Evolutionary conservation across 2,329 filamentous ascomycete genomes (phyloP), one percentile per base, ranked within the genome.

Genomic region (Fusarium sulawesiense): DNA sequence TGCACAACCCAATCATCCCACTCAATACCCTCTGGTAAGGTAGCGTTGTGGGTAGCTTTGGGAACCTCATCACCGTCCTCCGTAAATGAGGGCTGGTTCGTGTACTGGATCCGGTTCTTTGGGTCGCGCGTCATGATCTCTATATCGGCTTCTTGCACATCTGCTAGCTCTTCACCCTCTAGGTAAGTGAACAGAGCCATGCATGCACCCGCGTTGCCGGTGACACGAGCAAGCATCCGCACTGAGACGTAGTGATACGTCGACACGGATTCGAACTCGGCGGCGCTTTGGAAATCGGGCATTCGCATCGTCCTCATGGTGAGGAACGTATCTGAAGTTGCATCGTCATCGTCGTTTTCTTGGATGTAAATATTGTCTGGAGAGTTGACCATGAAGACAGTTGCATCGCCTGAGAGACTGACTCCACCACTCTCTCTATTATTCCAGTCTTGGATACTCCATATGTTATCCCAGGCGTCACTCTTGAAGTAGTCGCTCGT

Each of bases 1-100:
- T 90, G 86, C 4, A 85, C 84, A 25, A 86, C 83, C 87, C 88
- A 90, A 29, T 86, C 80, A 50, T 84, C 81, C 86, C 86, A 89
- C 29, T 77, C 68, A 18, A 76, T 71, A 6, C 78, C 76, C 20
- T 80, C 66, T 3, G 87, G 84, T 42, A 86, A 75, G 4, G 81
- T 85, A 13, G 80, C 81, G 66, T 85, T 86, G 10, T 78, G 73
- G 2, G 86, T 87, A 1, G 88, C 84, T 27, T 79, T 75, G 6
- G 81, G 74, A 45, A 86, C 77, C 32, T 83, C 80, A 37, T 83
- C 78, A 30, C 83, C 84, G 12, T 79, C 75, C 14, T 79, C 78
- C 60, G 80, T 83, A 59, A 85, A 83, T 0, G 85, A 80, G 0
- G 88, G 88, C 75, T 90, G 88, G 74, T 90, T 90, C 16, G 88